Evolutionary conservation across 2,329 filamentous ascomycete species (phyloP).

Genomic region (Magnaporthiopsis rhizophila): DNA sequence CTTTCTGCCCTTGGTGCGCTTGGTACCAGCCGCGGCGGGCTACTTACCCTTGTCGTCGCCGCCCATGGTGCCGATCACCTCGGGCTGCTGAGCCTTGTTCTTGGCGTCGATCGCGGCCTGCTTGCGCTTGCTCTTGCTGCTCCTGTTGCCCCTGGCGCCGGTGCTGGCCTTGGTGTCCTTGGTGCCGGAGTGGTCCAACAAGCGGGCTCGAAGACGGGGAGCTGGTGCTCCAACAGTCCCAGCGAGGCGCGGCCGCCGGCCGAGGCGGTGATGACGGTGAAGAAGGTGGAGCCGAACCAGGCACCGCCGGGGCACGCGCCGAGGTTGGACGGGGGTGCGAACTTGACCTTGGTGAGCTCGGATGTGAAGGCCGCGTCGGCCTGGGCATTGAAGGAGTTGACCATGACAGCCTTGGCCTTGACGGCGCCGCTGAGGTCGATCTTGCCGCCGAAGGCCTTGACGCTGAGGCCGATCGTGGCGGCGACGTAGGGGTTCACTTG

Average conservation of each 20-base stretch:
- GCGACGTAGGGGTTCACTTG: conserved; percentile 2
- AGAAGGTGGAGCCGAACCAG: conserved; percentile 3
- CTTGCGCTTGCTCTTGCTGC: too few relatives aligned
- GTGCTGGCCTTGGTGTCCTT: too few relatives aligned
- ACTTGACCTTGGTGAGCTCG: not conserved
- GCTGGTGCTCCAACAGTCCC: not conserved
- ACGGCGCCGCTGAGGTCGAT: not conserved
- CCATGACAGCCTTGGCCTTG: not conserved
- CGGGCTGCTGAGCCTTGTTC: too few relatives aligned
- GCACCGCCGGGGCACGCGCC: not conserved
- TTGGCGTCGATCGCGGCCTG: too few relatives aligned
- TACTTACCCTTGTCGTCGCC: too few relatives aligned
- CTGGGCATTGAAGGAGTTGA: conserved; percentile 1
- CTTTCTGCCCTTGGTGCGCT: too few relatives aligned
- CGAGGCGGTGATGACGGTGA: not conserved
- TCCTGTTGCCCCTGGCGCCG: too few relatives aligned
- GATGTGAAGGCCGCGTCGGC: not conserved
- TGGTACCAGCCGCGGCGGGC: too few relatives aligned
- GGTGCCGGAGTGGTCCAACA: not conserved
- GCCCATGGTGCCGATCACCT: too few relatives aligned
- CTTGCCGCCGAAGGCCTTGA: conserved; percentile 2
- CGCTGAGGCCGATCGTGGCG: not conserved
- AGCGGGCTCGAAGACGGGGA: not conserved
- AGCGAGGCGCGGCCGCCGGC: not conserved
- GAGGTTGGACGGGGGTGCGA: not conserved